These are phyloP conservation scores for Aspergillaceae sp. DNA, from an alignment of 2,329 filamentous ascomycete species.

Conservation along the genomic window DNA sequence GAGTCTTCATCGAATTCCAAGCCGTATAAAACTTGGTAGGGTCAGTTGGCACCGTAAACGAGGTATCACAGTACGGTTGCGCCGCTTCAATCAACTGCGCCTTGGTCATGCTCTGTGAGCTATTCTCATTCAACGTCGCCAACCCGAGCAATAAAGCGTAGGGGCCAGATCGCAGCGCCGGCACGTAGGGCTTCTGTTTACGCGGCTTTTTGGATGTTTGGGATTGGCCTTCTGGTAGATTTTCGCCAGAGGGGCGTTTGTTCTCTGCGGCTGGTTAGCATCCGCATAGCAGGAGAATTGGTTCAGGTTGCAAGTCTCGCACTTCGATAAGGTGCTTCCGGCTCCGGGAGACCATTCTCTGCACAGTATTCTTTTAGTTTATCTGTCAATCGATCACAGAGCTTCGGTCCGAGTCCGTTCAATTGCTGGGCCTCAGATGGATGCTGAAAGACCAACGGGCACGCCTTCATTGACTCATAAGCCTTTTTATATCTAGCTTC, in stretches of 20 bases:
- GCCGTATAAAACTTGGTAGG: constrained; percentile 66
- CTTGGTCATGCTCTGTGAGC: constrained; percentile 55
- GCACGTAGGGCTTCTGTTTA: constrained; percentile 60
- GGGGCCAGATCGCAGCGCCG: constrained; percentile 60
- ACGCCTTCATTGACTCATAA: constrained; percentile 67
- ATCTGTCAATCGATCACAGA: constrained; percentile 61
- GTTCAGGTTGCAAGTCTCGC: neutral
- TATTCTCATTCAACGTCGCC: constrained; percentile 49
- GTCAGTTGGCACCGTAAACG: constrained; percentile 60
- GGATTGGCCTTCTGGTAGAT: constrained; percentile 25
- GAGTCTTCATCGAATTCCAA: constrained; percentile 73
- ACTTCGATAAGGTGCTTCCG: constrained; percentile 46
- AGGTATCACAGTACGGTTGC: constrained; percentile 64
- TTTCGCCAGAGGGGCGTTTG: constrained; percentile 24
- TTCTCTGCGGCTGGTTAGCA: constrained; percentile 14
- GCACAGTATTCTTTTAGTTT: constrained; percentile 49
- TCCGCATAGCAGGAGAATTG: neutral
- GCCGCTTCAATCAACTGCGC: constrained; percentile 58
- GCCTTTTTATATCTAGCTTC: constrained; percentile 60
- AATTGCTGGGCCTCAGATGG: constrained; percentile 64
- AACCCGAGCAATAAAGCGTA: constrained; percentile 66
- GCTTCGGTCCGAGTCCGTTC: constrained; percentile 63
- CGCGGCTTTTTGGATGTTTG: constrained; percentile 45
- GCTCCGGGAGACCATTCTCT: constrained; percentile 60
- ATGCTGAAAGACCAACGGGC: constrained; percentile 61